Evolutionary conservation across 495 filamentous ascomycete genomes (phyloP), one percentile per base, ranked within the genome.

Genomic region (Aspergillus bertholletiae): DNA sequence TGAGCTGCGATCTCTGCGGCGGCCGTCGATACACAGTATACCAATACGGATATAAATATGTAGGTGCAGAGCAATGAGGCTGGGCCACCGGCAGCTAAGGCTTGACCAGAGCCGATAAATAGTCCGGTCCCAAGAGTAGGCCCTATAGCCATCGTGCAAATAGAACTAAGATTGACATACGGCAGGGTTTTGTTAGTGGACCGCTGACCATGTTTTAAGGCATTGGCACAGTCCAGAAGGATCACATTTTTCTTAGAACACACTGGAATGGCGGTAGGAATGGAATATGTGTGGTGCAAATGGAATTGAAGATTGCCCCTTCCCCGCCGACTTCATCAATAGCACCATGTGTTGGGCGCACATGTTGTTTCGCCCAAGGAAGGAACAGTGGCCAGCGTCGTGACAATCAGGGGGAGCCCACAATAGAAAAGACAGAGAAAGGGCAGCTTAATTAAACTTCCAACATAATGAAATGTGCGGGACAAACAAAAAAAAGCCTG

Each of bases 1-100:
- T 84, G 84, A 34, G 83, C 70, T 26, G 84, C 80, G 66, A 88
- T 81, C 59, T 89, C 86, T 3, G 82, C 84, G 24, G 84, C 68
- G 28, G 76, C 78, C 24, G 75, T 79, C 65, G 86, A 81, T 55
- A 88, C 77, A 46, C 81, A 68, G 59, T 79, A 88, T 39, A 84
- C 80, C 35, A 88, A 57, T 17, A 80, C 49, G 2, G 84, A 83
- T 61, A 87, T 34, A 32, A 72, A 65, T 63, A 65, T 35, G 43
- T 74, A 75, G 24, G 73, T 69, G 28, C 66, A 26, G 28, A 75
- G 61, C 24, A 75, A 56, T n/a, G 73, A 71, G 35, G 59, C 66
- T n/a, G 73, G 73, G 13, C 73, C 73, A 34, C 73, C 73, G 22
- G 64, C 61, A 23, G 73, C 71, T 48, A 75, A 60, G 8, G 71